phyloP scores from a whole-genome alignment of 805 yeast genomes.

The Phaffomyces antillensis region DNA sequence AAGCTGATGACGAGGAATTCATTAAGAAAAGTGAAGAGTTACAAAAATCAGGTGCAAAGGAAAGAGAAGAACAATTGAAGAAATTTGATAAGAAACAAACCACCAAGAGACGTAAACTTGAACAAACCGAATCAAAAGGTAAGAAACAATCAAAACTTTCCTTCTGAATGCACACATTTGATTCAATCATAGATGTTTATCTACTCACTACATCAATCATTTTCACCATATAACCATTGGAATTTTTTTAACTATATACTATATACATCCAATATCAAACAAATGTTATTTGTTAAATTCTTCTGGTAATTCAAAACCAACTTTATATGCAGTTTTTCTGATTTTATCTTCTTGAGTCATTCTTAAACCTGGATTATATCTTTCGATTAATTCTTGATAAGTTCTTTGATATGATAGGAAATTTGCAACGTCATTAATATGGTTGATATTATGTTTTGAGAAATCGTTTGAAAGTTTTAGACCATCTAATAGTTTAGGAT shows the following conservation, averaged over 20 bases:
- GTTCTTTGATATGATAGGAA: conserved; percentile 68
- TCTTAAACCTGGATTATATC: conserved; percentile 80
- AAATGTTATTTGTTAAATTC: conserved; percentile 1
- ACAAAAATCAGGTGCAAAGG: conserved; percentile 53
- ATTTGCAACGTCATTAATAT: conserved; percentile 50
- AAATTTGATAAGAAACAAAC: conserved; percentile 54
- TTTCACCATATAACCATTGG: too few species aligned
- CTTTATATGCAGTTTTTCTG: conserved; percentile 73
- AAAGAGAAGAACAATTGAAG: conserved; percentile 60
- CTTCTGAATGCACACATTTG: neutral
- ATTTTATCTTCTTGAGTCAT: conserved; percentile 76
- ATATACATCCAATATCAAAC: too few species aligned
- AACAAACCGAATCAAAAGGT: conserved; percentile 2
- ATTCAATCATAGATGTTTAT: too few species aligned
- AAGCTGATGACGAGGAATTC: conserved; percentile 48
- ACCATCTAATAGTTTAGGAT: conserved; percentile 7
- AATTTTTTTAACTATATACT: too few species aligned
- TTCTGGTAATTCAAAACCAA: conserved; percentile 72
- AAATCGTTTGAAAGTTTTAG: conserved; percentile 11
- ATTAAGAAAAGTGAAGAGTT: conserved; percentile 41
- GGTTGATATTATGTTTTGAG: conserved; percentile 23
- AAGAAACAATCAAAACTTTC: conserved; percentile 4
- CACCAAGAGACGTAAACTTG: conserved; percentile 20
- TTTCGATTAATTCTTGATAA: conserved; percentile 70
- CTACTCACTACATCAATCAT: too few species aligned